Base-by-base conservation (phyloP, 805 yeast species). In the Teunomyces funiuensis region DNA sequence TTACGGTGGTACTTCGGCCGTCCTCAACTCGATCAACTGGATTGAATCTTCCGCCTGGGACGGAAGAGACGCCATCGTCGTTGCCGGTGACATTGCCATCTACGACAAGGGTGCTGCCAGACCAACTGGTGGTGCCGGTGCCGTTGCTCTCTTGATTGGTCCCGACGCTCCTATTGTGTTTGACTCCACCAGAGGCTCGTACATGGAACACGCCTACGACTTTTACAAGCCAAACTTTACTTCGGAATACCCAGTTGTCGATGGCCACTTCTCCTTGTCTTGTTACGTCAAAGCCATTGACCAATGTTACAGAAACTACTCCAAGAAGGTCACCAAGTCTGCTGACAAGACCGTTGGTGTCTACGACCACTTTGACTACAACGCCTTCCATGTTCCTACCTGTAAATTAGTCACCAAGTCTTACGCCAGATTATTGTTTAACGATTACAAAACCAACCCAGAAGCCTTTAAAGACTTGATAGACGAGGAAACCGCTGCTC, bases 81-180 rank as follows among this genome's bases (percentile, higher is more conserved):
- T 91, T 16, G 83, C 93, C 62, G 98, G 97, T 69, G 99, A 93
- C 69, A 93, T 93, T 66, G 99, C 99, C 60, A 83, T 93, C 54
- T 93, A 93, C 70, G 89, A 90, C 57, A 80, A 90, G 72, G 99
- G 99, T 64, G 85, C 95, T 28, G 99, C 99, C 43, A 85, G 99
- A 77, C 99, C 99, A 61, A 93, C 99, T 40, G 99, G 99, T 66
- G 99, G 99, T 74, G 97, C 95, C 41, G 99, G 99, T 63, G 77
- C 95, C 36, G 95, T 91, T 46, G 99, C 99, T 33, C 57, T 93
- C 61, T 80, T 86, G 63, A 87, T 93, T 57, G 99, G 99, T 39
- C 96, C 98, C 40, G 96, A 93, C 62, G 97, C 99, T 29, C 99
- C 99, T 52, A 77, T 93, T 53, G 97, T 88, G 29, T 83, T 93